Percentiles rank a stretch among this genome's conserved stretches.
Conservation (phyloP, 495 filamentous ascomycete species). For the Amniculicola lignicola region DNA sequence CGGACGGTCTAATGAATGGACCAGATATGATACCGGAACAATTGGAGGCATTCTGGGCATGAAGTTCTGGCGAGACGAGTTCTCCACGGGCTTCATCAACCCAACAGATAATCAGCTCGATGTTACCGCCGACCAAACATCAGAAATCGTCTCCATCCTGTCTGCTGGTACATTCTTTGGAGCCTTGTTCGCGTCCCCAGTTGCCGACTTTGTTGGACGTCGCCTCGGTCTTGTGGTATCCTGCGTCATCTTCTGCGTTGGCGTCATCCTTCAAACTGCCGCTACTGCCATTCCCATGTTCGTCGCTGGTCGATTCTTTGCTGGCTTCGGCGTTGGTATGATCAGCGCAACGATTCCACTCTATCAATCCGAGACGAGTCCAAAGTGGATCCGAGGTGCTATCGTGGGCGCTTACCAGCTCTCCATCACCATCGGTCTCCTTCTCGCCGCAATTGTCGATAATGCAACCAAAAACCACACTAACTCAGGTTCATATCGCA, state of each 20-base stretch:
- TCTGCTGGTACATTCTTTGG: conserved; percentile 90
- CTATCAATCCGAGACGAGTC: conserved; percentile 44
- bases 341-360: conserved; percentile 49
- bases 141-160: conserved; percentile 66
- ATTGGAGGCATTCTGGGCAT: conserved; percentile 83
- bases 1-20: background rate
- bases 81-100: conserved; percentile 57
- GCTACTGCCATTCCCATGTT: conserved; percentile 45
- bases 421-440: conserved; percentile 44
- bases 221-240: conserved; percentile 62
- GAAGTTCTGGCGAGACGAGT: conserved; percentile 67
- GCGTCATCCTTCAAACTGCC: conserved; percentile 76
- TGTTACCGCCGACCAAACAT: conserved; percentile 61
- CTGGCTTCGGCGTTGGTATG: conserved; percentile 44
- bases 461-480: conserved; percentile 38
- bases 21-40: conserved; percentile 81
- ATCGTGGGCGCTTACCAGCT: conserved; percentile 45
- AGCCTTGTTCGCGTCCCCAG: conserved; percentile 63
- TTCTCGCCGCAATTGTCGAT: conserved; percentile 45
- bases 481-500: conserved; percentile 44
- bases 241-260: conserved; percentile 65
- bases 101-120: conserved; percentile 36
- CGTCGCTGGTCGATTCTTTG: conserved; percentile 44
- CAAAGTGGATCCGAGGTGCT: conserved; percentile 45
- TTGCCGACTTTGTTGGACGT: conserved; percentile 73